A percentile compares a stretch with the other conserved stretches of the same genome.
phyloP scores from a whole-genome alignment of 495 filamentous ascomycete genomes.

The Aspergillus egyptiacus region DNA sequence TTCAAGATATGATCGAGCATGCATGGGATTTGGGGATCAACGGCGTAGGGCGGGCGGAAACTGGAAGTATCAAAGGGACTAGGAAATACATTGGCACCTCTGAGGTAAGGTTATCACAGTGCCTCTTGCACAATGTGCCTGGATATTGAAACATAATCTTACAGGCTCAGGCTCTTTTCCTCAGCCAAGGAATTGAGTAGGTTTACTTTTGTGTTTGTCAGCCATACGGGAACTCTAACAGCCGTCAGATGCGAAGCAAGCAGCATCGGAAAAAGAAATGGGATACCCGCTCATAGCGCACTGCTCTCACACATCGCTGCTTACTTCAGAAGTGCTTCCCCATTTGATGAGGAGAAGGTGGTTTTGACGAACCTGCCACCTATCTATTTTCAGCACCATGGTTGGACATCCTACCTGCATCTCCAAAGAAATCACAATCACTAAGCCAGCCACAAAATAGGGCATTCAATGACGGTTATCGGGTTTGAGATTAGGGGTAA shows the following conservation, averaged over 20 bases:
- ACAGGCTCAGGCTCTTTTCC: slow-evolving; percentile 76
- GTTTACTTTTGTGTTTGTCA: slow-evolving; percentile 16
- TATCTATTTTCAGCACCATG: slow-evolving; percentile 84
- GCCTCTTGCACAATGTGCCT: not conserved
- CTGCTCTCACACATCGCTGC: slow-evolving; percentile 63
- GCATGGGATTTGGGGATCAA: slow-evolving; percentile 91
- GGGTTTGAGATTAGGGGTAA: slow-evolving; percentile 67
- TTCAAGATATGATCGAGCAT: slow-evolving; percentile 84
- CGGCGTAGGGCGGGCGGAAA: slow-evolving; percentile 64
- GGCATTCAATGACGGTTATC: slow-evolving; percentile 89
- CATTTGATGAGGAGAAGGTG: slow-evolving; percentile 46
- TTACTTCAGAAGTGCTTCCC: slow-evolving; percentile 60
- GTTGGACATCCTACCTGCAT: slow-evolving; percentile 30
- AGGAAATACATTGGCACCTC: slow-evolving; percentile 95
- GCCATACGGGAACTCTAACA: not conserved
- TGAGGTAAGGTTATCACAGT: slow-evolving; percentile 50
- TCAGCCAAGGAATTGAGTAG: slow-evolving; percentile 60
- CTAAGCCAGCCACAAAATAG: slow-evolving; percentile 22
- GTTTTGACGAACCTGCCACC: slow-evolving; percentile 66
- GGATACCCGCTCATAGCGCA: slow-evolving; percentile 43
- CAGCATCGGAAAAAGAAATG: slow-evolving; percentile 37
- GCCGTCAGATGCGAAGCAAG: slow-evolving; percentile 45
- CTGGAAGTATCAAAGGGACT: slow-evolving; percentile 80
- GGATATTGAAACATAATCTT: not conserved
- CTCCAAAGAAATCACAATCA: not conserved